Percentiles rank a stretch among this genome's conserved stretches.
Evolutionary conservation across 2,329 filamentous ascomycete genomes (phyloP).

Genomic region (Huntiella omanensis): DNA sequence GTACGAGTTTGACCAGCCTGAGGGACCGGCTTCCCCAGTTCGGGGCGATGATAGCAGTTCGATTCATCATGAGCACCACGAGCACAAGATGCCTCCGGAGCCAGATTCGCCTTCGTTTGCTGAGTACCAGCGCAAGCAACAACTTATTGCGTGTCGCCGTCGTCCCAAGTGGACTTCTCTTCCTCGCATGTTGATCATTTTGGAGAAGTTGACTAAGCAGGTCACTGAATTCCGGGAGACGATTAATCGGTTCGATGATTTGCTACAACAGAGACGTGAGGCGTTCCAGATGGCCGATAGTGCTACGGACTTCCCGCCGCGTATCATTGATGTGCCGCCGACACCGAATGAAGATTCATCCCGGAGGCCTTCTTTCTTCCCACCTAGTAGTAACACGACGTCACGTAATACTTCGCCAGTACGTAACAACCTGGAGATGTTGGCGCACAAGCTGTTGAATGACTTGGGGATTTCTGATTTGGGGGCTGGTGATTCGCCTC

Average conservation of each 20-base stretch:
- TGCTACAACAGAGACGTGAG: conserved; percentile 46
- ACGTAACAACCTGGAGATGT: conserved; percentile 36
- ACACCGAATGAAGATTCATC: conserved; percentile 12
- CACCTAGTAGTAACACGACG: conserved; percentile 23
- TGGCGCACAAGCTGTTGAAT: conserved; percentile 43
- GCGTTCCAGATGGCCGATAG: conserved; percentile 43
- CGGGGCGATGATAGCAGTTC: conserved; percentile 21
- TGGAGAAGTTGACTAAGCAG: conserved; percentile 43
- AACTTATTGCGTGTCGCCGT: conserved; percentile 23
- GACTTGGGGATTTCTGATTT: conserved; percentile 34
- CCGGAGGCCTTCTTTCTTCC: conserved; percentile 11
- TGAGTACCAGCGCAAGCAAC: conserved; percentile 19
- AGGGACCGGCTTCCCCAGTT: conserved; percentile 13
- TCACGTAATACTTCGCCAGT: conserved; percentile 29
- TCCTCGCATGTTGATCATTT: conserved; percentile 34
- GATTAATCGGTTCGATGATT: conserved; percentile 53
- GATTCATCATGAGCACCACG: not conserved
- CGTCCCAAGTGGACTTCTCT: conserved; percentile 35
- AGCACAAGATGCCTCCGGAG: conserved; percentile 20
- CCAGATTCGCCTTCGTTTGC: conserved; percentile 22
- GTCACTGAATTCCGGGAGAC: conserved; percentile 41
- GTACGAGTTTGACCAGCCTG: conserved; percentile 35
- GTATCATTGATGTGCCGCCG: conserved; percentile 8
- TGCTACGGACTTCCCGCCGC: conserved; percentile 22
- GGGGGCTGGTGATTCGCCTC: conserved; percentile 10